Evolutionary conservation across 805 yeast species (phyloP).

Genomic region (Saccharomycopsis sp.): DNA sequence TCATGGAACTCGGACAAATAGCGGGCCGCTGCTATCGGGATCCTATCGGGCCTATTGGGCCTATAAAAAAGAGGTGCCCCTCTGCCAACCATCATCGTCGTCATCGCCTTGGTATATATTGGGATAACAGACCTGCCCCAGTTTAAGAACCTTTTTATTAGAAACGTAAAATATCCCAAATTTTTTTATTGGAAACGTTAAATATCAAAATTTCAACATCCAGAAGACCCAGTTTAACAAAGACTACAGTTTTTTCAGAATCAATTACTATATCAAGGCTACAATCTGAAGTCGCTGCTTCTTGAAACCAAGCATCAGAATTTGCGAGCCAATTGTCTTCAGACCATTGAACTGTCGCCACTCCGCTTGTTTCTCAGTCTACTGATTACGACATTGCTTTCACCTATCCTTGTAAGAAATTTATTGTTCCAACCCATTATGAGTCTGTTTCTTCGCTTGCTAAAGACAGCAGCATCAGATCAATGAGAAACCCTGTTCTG

Average conservation of each 20-base stretch:
- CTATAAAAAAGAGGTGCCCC: no score
- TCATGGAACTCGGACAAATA: not conserved
- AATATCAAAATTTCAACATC: no score
- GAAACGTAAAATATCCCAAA: no score
- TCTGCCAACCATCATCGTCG: no score
- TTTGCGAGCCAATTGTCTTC: not conserved
- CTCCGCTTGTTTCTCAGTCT: not conserved
- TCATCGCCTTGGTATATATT: no score
- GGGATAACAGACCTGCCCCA: no score
- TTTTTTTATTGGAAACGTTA: no score
- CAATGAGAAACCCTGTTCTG: not conserved
- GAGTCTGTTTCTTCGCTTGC: not conserved
- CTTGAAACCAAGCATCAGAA: not conserved
- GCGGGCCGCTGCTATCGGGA: no score
- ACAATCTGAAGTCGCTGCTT: constrained; percentile 7
- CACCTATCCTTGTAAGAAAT: not conserved
- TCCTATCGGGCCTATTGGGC: no score
- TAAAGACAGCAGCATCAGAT: not conserved
- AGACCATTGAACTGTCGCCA: not conserved
- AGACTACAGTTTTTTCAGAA: not conserved
- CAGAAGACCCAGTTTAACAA: not conserved
- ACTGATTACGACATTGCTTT: not conserved
- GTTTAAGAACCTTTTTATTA: no score
- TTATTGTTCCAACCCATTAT: not conserved
- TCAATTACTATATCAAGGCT: constrained; percentile 17